Evolutionary conservation across 1,284 basidiomycete species (phyloP).

Genomic region (Rhodotorula sp.): DNA sequence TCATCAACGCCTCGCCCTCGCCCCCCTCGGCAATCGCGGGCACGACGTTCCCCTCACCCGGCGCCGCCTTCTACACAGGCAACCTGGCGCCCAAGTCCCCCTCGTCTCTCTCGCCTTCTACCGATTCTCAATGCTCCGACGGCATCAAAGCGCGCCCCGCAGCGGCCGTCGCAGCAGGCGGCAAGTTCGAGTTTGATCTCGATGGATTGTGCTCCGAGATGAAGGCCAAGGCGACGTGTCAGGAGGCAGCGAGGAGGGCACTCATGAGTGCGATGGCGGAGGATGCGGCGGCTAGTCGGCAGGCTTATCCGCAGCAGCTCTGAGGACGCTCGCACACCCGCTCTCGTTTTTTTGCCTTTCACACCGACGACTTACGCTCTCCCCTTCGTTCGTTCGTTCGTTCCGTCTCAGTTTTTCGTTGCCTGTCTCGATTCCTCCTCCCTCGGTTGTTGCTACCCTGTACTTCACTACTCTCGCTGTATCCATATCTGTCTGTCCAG

Average conservation of each 20-base stretch:
- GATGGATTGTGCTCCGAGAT: conserved; percentile 37
- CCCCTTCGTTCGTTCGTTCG: background rate
- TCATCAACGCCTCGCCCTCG: no score
- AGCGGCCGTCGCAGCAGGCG: background rate
- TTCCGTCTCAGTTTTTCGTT: no score
- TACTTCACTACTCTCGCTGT: background rate
- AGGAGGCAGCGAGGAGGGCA: conserved; percentile 35
- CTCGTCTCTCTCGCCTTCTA: no score
- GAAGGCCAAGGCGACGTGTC: conserved; percentile 39
- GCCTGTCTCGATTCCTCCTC: background rate
- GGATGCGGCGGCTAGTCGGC: conserved; percentile 14
- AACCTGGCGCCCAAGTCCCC: background rate
- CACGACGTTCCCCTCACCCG: no score
- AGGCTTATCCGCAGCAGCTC: conserved; percentile 14
- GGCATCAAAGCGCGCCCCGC: background rate
- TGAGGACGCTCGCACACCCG: background rate
- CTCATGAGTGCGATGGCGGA: conserved; percentile 33
- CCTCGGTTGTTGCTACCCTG: conserved; percentile 1
- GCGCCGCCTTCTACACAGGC: background rate
- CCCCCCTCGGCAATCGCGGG: no score
- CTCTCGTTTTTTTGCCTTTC: no score
- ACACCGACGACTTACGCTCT: no score
- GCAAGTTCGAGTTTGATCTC: conserved; percentile 38
- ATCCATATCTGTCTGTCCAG: background rate
- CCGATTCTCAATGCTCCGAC: no score